Percentiles rank a stretch among this genome's conserved stretches.
phyloP scores from a whole-genome alignment of 1,139 yeast genomes.

The Kurtzmaniella quercitrusa region DNA sequence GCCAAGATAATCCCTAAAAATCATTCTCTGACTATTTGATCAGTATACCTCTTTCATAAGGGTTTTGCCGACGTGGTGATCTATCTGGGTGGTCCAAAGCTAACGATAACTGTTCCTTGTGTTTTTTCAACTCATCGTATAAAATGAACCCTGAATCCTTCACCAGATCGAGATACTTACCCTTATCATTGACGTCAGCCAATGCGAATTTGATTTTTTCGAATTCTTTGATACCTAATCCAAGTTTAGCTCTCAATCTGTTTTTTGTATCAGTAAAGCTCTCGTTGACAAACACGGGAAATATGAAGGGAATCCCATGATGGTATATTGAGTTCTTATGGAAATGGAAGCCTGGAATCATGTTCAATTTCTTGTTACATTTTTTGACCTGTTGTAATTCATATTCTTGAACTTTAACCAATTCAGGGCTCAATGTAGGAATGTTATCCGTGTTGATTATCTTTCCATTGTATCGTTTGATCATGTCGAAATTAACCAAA shows the following conservation, averaged over 20 bases:
- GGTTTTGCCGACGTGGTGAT: slow-evolving; percentile 41
- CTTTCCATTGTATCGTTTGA: slow-evolving; percentile 26
- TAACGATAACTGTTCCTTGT: slow-evolving; percentile 40
- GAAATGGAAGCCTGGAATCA: slow-evolving; percentile 60
- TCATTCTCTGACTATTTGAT: slow-evolving; percentile 21
- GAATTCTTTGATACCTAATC: slow-evolving; percentile 76
- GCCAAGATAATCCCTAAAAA: too few species aligned
- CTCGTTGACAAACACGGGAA: slow-evolving; percentile 66
- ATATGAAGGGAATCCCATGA: slow-evolving; percentile 88
- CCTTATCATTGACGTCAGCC: slow-evolving; percentile 39
- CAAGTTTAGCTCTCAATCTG: slow-evolving; percentile 64
- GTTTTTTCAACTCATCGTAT: slow-evolving; percentile 50
- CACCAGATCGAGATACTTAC: slow-evolving; percentile 47
- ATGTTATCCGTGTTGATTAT: slow-evolving; percentile 8
- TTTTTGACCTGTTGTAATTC: slow-evolving; percentile 27
- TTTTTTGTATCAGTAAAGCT: slow-evolving; percentile 57
- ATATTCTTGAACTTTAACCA: slow-evolving; percentile 10
- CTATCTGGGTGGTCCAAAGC: slow-evolving; percentile 90
- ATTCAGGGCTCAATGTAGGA: slow-evolving; percentile 7
- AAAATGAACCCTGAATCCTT: slow-evolving; percentile 47
- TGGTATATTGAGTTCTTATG: slow-evolving; percentile 62
- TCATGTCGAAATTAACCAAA: slow-evolving; percentile 34
- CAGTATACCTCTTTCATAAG: slow-evolving; percentile 59
- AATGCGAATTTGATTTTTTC: slow-evolving; percentile 67
- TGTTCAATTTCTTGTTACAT: slow-evolving; percentile 39